These are phyloP conservation scores for Mycosarcoma mackinlayi DNA, from an alignment of 1,284 basidiomycete species.

Conservation along the genomic window DNA sequence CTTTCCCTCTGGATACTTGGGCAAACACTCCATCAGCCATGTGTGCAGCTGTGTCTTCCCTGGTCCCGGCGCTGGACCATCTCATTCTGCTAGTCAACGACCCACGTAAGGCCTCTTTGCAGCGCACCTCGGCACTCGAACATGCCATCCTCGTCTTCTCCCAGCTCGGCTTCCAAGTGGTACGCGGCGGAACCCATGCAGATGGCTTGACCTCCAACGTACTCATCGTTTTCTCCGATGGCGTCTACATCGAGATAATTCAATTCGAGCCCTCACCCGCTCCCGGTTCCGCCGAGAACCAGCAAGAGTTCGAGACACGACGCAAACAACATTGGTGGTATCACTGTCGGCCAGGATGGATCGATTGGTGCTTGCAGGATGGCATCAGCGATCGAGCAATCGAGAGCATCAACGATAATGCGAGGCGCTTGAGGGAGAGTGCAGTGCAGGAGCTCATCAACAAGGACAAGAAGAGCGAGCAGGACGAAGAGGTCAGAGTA, in stretches of 20 bases:
- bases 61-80: conserved; percentile 53
- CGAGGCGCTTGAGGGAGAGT: conserved; percentile 20
- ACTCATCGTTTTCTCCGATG: conserved; percentile 53
- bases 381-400: conserved; percentile 35
- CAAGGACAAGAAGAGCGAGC: not conserved
- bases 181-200: conserved; percentile 48
- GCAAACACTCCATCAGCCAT: not conserved
- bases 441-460: conserved; percentile 8
- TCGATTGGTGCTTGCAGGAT: conserved; percentile 52
- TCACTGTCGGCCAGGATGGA: conserved; percentile 46
- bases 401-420: conserved; percentile 42
- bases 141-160: conserved; percentile 37
- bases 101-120: conserved; percentile 20
- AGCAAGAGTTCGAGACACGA: conserved; percentile 31
- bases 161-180: conserved; percentile 51
- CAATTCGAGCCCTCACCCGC: conserved; percentile 36
- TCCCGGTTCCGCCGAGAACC: conserved; percentile 20
- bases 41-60: conserved; percentile 6
- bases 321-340: conserved; percentile 54
- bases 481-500: conserved; percentile 5
- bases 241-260: conserved; percentile 57
- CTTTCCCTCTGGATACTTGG: too few species aligned
- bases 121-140: conserved; percentile 25
- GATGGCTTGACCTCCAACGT: conserved; percentile 54
- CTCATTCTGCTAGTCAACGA: conserved; percentile 49